Conservation (phyloP, 768 basidiomycete genomes). For the Boletus subcaerulescens region DNA sequence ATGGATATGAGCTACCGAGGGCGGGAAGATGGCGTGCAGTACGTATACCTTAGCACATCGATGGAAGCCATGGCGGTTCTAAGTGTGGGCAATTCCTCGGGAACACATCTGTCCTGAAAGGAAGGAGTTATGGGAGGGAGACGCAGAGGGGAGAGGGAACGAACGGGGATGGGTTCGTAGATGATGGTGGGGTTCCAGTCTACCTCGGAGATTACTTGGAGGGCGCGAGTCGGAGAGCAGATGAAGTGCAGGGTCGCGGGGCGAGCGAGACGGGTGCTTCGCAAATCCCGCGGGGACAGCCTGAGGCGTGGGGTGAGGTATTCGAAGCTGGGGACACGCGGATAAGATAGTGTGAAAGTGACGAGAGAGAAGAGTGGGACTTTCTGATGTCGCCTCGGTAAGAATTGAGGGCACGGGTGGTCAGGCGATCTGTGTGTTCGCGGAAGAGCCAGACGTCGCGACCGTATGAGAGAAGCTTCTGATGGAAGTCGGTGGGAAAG, state of each 20-base stretch:
- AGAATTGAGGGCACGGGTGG: conserved; percentile 70
- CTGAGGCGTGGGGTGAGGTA: conserved; percentile 73
- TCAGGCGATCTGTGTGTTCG: conserved; percentile 49
- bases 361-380: conserved; percentile 37
- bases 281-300: conserved; percentile 68
- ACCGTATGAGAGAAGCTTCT: conserved; percentile 60
- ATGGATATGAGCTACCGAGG: conserved; percentile 2
- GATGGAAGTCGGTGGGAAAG: conserved; percentile 60
- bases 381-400: conserved; percentile 72
- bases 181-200: conserved; percentile 67
- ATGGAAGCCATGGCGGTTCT: conserved; percentile 55
- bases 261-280: conserved; percentile 46
- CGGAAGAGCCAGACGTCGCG: conserved; percentile 76
- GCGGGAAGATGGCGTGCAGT: not conserved
- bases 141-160: conserved; percentile 23
- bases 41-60: conserved; percentile 61
- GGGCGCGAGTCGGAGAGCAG: conserved; percentile 75
- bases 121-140: not conserved
- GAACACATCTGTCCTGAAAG: conserved; percentile 69
- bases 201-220: conserved; percentile 63
- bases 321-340: conserved; percentile 53
- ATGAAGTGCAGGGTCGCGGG: conserved; percentile 74
- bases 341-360: conserved; percentile 4
- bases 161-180: conserved; percentile 85
- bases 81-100: conserved; percentile 73